phyloP scores from a whole-genome alignment of 2,329 filamentous ascomycete species.

The Ceratocystis papillata region DNA sequence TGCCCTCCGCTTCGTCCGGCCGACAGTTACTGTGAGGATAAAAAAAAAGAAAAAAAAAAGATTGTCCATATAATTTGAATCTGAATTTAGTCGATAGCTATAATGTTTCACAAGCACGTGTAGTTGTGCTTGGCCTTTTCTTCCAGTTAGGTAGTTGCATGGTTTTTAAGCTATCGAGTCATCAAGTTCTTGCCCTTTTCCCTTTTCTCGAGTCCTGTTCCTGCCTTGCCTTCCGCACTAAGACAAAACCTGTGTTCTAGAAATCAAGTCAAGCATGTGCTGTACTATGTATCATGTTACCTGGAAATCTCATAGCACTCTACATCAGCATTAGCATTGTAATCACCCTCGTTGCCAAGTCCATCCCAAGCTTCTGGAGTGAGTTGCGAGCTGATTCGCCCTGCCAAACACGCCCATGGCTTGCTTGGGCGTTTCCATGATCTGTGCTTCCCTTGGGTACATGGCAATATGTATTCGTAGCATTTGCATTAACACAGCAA shows the following conservation, averaged over 20 bases:
- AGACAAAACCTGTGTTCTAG: background rate
- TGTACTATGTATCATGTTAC: background rate
- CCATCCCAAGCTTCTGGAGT: background rate
- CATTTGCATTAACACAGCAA: background rate
- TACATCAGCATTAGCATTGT: too few relatives aligned
- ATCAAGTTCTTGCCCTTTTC: background rate
- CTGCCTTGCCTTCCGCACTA: background rate
- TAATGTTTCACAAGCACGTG: slow-evolving; percentile 2
- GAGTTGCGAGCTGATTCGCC: background rate
- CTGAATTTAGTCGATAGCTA: too few relatives aligned
- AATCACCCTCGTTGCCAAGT: too few relatives aligned
- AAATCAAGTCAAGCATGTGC: background rate
- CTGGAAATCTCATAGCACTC: background rate
- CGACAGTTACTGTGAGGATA: too few relatives aligned
- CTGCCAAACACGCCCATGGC: background rate
- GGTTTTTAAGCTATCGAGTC: slow-evolving; percentile 2
- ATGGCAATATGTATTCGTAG: background rate
- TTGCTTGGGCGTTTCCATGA: background rate
- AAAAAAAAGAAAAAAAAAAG: too few relatives aligned
- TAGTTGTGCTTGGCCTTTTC: background rate
- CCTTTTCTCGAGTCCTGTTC: background rate
- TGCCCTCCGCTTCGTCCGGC: too few relatives aligned
- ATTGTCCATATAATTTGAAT: too few relatives aligned
- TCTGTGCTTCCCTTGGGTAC: background rate
- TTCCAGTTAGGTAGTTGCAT: too few relatives aligned